Evolutionary conservation across 2,329 filamentous ascomycete species (phyloP).

Genomic region (Atkinsonella texensis): DNA sequence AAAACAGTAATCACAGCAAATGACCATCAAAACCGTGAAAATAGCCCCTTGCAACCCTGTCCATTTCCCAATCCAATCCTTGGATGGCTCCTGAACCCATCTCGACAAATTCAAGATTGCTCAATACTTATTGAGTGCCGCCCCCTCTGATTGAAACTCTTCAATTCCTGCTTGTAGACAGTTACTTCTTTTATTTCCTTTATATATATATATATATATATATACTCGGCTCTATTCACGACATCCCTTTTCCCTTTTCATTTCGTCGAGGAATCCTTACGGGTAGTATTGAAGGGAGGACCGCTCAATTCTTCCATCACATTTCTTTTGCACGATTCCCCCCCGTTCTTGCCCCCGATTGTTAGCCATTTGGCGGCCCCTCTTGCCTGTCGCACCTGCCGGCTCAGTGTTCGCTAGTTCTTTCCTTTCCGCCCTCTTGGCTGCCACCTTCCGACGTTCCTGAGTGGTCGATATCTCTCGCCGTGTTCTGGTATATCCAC

Average conservation of each 20-base stretch:
- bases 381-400: conserved; percentile 2
- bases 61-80: not conserved
- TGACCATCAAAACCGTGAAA: not conserved
- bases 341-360: not conserved
- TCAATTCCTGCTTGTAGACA: not conserved
- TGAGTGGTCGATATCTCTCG: not conserved
- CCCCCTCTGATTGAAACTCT: not conserved
- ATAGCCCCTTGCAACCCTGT: not conserved
- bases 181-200: not conserved
- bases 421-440: not conserved
- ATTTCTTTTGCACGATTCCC: not conserved
- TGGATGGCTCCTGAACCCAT: no score
- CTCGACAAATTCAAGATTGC: not conserved
- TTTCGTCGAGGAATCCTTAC: conserved; percentile 3
- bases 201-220: no score
- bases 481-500: not conserved
- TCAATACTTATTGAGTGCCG: not conserved
- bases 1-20: not conserved
- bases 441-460: not conserved
- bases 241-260: not conserved
- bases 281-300: conserved; percentile 6
- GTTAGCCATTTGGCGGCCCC: not conserved
- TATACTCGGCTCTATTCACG: not conserved
- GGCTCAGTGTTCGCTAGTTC: conserved; percentile 4
- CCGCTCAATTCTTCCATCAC: not conserved